These are phyloP conservation scores for Pseudogymnoascus sp. DNA, from an alignment of 2,329 filamentous ascomycete genomes.

Conservation along the genomic window DNA sequence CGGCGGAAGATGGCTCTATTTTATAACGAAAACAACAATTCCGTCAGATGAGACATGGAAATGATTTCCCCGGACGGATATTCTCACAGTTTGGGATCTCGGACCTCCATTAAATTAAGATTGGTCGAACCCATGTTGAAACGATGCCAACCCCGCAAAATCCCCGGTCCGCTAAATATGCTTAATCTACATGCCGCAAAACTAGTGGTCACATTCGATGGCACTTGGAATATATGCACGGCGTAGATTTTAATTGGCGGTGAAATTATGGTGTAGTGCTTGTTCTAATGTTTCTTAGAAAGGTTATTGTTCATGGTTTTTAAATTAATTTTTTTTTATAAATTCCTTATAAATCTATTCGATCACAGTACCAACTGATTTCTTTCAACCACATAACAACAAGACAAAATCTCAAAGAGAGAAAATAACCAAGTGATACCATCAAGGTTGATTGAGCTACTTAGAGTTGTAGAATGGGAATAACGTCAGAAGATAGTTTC, in stretches of 20 bases:
- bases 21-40: background rate
- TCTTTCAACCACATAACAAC: background rate
- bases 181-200: conserved; percentile 2
- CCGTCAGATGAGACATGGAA: background rate
- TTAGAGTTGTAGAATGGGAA: background rate
- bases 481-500: background rate
- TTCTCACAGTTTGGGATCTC: background rate
- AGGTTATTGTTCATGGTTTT: background rate
- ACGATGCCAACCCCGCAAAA: background rate
- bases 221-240: background rate
- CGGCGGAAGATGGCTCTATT: background rate
- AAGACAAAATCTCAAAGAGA: background rate
- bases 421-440: background rate
- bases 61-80: background rate
- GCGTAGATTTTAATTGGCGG: background rate
- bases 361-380: background rate
- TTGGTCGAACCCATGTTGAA: conserved; percentile 1
- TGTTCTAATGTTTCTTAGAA: background rate
- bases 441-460: background rate
- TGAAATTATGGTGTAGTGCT: background rate
- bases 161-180: background rate
- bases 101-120: background rate
- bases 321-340: background rate
- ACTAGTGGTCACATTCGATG: background rate
- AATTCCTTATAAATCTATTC: background rate